Percentiles rank a stretch among this genome's conserved stretches.
phyloP scores from a whole-genome alignment of 495 filamentous ascomycete species.

The Neurospora sp. region DNA sequence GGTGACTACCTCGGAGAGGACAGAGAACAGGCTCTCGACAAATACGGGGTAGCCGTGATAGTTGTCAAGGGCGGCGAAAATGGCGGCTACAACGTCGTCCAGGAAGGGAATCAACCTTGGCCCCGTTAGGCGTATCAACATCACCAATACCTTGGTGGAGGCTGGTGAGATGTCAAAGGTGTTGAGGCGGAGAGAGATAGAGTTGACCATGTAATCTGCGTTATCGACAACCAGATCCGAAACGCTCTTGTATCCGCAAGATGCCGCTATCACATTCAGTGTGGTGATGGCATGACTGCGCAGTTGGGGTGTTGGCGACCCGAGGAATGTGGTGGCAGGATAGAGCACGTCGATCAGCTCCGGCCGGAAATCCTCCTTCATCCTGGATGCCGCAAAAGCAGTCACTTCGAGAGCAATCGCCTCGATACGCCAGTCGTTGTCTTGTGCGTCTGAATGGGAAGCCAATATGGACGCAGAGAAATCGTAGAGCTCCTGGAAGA shows the following conservation, averaged over 20 bases:
- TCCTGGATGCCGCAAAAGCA: conserved; percentile 58
- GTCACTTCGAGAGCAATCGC: conserved; percentile 68
- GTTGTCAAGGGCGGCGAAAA: conserved; percentile 82
- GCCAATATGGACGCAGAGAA: conserved; percentile 58
- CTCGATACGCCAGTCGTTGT: conserved; percentile 56
- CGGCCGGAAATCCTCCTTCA: conserved; percentile 59
- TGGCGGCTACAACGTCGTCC: conserved; percentile 79
- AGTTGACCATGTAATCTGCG: conserved; percentile 93
- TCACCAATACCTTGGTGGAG: conserved; percentile 78
- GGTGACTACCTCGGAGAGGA: conserved; percentile 69
- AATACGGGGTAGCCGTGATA: conserved; percentile 89
- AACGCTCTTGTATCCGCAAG: conserved; percentile 66
- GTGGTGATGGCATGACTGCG: conserved; percentile 76
- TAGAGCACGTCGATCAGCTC: conserved; percentile 91
- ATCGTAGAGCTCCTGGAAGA: conserved; percentile 72
- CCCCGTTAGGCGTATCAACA: conserved; percentile 89
- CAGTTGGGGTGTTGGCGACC: conserved; percentile 55
- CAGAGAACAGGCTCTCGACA: conserved; percentile 76
- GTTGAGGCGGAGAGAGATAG: conserved; percentile 79
- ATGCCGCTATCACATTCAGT: conserved; percentile 63
- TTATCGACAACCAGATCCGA: conserved; percentile 81
- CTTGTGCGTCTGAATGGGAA: conserved; percentile 34
- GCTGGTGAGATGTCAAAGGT: conserved; percentile 86
- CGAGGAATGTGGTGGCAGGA: conserved; percentile 77
- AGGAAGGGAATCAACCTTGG: conserved; percentile 74